Evolutionary conservation across 768 basidiomycete species (phyloP).

Genomic region (Daedaleopsis sinensis): DNA sequence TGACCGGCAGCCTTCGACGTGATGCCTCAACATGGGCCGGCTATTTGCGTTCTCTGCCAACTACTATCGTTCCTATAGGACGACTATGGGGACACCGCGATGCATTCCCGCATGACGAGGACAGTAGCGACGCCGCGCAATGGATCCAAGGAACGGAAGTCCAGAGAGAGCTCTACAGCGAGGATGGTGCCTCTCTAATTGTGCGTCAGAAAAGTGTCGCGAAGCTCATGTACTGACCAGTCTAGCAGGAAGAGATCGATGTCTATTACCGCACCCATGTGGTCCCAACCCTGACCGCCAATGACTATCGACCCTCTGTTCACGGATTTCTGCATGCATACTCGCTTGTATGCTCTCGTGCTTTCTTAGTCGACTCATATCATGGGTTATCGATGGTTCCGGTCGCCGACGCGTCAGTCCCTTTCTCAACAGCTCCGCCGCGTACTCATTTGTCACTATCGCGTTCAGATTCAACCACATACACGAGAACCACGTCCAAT

Average conservation of each 20-base stretch:
- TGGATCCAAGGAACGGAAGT: conserved; percentile 40
- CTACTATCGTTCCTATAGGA: conserved; percentile 54
- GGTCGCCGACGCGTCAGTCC: conserved; percentile 47
- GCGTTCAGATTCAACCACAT: conserved; percentile 41
- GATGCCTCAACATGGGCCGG: conserved; percentile 59
- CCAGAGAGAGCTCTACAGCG: conserved; percentile 26
- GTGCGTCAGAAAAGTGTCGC: conserved; percentile 11
- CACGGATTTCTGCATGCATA: conserved; percentile 42
- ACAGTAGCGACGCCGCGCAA: conserved; percentile 33
- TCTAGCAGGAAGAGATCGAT: conserved; percentile 27
- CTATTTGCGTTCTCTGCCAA: conserved; percentile 69
- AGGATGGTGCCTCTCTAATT: conserved; percentile 15
- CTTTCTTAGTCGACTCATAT: conserved; percentile 51
- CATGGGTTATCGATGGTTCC: conserved; percentile 51
- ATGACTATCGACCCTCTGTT: conserved; percentile 8
- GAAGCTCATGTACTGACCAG: neutral
- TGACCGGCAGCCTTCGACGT: conserved; percentile 48
- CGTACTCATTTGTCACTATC: neutral
- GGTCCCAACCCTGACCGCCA: conserved; percentile 14
- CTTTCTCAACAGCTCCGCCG: neutral
- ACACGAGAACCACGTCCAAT: conserved; percentile 40
- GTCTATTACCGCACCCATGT: conserved; percentile 26
- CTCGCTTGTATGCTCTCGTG: conserved; percentile 49
- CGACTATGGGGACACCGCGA: conserved; percentile 55
- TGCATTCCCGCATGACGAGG: conserved; percentile 20